These are phyloP conservation scores for Erysimum cheiranthoides DNA, from an alignment of 345 rosid species.

Conservation along the genomic window DNA sequence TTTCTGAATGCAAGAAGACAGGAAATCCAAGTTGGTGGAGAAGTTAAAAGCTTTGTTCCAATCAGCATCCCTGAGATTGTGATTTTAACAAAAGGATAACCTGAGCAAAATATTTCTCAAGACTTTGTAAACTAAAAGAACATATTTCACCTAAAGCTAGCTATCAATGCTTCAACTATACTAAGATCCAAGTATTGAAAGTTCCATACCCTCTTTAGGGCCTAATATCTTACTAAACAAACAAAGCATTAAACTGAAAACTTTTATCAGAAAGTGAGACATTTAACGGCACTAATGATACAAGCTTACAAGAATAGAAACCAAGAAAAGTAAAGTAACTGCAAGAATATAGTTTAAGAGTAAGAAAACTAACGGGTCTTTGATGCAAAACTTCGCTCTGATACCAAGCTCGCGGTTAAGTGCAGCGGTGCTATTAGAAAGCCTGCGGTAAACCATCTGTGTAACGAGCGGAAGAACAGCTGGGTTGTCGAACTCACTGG, in stretches of 20 bases:
- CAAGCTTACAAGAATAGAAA: conserved; percentile 10
- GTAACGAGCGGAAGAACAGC: conserved; percentile 59
- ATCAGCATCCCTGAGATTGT: conserved; percentile 77
- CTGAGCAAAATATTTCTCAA: conserved; percentile 13
- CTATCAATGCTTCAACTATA: neutral
- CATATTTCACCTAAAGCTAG: conserved; percentile 7
- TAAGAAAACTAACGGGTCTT: conserved; percentile 63
- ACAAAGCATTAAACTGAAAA: conserved; percentile 6
- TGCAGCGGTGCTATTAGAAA: conserved; percentile 63
- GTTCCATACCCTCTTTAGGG: neutral
- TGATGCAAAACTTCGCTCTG: conserved; percentile 71
- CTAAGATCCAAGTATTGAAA: conserved; percentile 22
- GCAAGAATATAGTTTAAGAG: conserved; percentile 9
- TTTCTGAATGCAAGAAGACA: conserved; percentile 64
- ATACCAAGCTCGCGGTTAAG: conserved; percentile 57
- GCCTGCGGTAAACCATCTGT: conserved; percentile 50
- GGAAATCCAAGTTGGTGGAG: conserved; percentile 74
- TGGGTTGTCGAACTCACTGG: conserved; percentile 53
- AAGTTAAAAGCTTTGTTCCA: conserved; percentile 86
- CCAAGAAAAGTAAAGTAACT: neutral
- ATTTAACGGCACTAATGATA: neutral
- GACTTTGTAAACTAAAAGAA: conserved; percentile 11
- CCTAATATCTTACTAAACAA: conserved; percentile 8
- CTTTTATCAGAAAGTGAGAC: neutral
- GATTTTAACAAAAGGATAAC: conserved; percentile 10